Evolutionary conservation across 2,329 filamentous ascomycete species (phyloP).

Genomic region (Botrytis cinerea): DNA sequence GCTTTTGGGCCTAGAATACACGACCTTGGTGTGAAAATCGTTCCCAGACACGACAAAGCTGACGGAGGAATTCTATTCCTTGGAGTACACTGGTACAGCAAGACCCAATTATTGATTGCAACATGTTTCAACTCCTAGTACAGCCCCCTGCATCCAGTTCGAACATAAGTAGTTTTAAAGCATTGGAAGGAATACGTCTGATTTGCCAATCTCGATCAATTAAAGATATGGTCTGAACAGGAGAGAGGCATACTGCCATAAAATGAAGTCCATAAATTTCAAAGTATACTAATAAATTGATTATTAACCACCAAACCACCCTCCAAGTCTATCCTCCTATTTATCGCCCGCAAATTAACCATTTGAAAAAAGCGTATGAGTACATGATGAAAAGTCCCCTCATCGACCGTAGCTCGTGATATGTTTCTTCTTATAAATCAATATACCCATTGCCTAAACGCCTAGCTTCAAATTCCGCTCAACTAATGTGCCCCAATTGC

Average conservation of each 20-base stretch:
- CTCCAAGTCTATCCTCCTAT: background rate
- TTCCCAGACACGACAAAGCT: background rate
- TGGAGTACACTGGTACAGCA: background rate
- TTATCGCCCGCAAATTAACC: background rate
- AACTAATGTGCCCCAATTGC: background rate
- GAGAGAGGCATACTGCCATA: background rate
- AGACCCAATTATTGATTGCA: background rate
- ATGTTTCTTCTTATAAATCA: background rate
- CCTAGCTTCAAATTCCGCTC: background rate
- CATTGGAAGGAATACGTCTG: background rate
- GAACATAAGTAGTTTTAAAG: background rate
- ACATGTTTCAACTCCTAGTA: background rate
- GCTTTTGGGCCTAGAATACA: background rate
- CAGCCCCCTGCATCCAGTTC: background rate
- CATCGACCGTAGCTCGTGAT: background rate
- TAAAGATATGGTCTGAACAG: background rate
- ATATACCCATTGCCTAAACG: conserved; percentile 6
- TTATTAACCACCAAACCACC: background rate
- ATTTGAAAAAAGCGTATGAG: background rate
- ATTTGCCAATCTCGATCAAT: background rate
- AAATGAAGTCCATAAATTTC: background rate
- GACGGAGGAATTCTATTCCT: background rate
- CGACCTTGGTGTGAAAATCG: background rate
- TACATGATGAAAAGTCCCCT: background rate
- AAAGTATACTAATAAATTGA: background rate